Percentiles rank a stretch among this genome's conserved stretches.
These are phyloP conservation scores for Backusella parvicylindrica DNA, from an alignment of 192 early-diverging fungal species.

Conservation along the genomic window DNA sequence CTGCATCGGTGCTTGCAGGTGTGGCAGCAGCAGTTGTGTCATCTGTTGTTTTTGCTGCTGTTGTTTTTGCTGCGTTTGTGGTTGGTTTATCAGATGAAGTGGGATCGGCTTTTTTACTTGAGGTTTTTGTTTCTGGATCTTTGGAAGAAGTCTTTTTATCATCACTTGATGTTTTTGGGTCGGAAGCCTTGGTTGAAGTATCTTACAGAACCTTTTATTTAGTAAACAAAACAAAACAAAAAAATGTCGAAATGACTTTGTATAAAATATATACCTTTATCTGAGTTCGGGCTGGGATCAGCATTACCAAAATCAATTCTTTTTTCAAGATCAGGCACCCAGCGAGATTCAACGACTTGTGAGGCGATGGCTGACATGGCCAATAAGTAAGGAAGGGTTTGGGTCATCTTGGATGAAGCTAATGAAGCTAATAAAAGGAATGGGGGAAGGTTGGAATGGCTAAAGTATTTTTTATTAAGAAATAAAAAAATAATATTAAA, in stretches of 20 bases:
- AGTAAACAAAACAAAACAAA: neutral
- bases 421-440: neutral
- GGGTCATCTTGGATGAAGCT: neutral
- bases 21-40: neutral
- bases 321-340: neutral
- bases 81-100: neutral
- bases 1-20: neutral
- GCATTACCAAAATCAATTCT: neutral
- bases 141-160: neutral
- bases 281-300: neutral
- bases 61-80: neutral
- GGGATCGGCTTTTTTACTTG: neutral
- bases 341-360: neutral
- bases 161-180: neutral
- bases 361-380: neutral
- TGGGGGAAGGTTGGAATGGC: neutral
- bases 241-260: neutral
- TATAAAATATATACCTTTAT: too few species aligned
- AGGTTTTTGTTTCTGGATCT: neutral
- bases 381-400: neutral
- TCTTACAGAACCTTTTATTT: neutral
- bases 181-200: neutral
- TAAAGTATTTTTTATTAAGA: neutral
- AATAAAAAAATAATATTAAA: slow-evolving; percentile 1
- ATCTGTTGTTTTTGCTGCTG: neutral